Conservation (phyloP, 192 early-diverging fungal species). For the Linderina pennispora region DNA sequence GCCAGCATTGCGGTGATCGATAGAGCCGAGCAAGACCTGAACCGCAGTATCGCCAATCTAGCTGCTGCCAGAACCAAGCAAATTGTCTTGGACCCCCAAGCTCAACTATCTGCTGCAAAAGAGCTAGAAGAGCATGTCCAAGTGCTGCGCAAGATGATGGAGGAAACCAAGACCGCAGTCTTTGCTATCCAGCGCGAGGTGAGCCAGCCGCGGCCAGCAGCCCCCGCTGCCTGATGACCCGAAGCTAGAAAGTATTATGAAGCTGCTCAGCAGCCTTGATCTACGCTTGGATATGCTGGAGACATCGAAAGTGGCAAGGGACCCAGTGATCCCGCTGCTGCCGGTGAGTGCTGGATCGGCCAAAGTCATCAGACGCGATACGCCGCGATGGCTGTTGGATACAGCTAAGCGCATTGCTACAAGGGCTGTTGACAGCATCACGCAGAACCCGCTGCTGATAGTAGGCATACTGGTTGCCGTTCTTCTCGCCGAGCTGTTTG, state of each 20-base stretch:
- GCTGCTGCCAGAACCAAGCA: background rate
- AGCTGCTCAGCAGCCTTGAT: constrained; percentile 35
- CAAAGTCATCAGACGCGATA: constrained; percentile 12
- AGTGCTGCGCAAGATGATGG: constrained; percentile 38
- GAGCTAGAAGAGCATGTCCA: constrained; percentile 32
- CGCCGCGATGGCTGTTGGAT: constrained; percentile 19
- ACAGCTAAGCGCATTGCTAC: constrained; percentile 22
- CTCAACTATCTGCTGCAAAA: too few species aligned
- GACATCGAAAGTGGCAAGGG: constrained; percentile 14
- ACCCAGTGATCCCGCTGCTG: background rate
- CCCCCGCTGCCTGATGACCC: constrained; percentile 11
- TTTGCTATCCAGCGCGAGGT: constrained; percentile 28
- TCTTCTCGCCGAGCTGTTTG: constrained; percentile 30
- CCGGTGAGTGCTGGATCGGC: constrained; percentile 26
- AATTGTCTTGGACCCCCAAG: too few species aligned
- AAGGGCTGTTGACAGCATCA: constrained; percentile 17
- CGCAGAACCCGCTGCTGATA: constrained; percentile 31
- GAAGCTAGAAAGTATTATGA: constrained; percentile 32
- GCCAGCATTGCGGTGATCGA: too few species aligned
- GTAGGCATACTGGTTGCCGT: constrained; percentile 35
- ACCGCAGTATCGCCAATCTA: constrained; percentile 6
- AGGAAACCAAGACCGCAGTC: constrained; percentile 35
- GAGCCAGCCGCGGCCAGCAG: constrained; percentile 17
- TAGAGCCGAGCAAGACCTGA: constrained; percentile 5
- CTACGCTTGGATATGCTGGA: constrained; percentile 44